Conservation (phyloP, 2,329 filamentous ascomycete genomes). For the Trichophyton benhamiae region DNA sequence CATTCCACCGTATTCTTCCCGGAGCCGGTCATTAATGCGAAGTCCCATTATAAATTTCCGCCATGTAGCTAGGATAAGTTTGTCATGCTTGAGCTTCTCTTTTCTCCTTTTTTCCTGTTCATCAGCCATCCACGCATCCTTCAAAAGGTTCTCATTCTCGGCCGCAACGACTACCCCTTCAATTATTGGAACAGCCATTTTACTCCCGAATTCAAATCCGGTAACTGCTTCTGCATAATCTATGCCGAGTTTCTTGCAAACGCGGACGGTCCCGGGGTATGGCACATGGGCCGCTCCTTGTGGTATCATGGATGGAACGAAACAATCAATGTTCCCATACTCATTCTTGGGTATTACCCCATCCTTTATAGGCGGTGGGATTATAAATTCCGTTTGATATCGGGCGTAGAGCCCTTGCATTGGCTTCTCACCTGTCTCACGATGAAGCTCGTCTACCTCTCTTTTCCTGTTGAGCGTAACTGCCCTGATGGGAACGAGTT, state of each 20-base stretch:
- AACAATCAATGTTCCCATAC: conserved; percentile 94
- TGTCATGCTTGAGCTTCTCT: conserved; percentile 72
- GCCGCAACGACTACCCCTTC: conserved; percentile 78
- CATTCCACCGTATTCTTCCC: conserved; percentile 58
- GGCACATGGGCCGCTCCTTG: conserved; percentile 73
- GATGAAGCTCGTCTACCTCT: conserved; percentile 76
- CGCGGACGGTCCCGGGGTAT: conserved; percentile 58
- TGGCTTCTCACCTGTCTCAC: conserved; percentile 66
- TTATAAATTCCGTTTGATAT: conserved; percentile 90
- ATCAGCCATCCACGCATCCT: conserved; percentile 67
- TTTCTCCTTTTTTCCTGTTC: conserved; percentile 63
- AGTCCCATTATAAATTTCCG: conserved; percentile 76
- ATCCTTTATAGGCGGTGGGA: conserved; percentile 71
- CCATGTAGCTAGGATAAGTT: conserved; percentile 64
- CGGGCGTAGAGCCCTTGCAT: conserved; percentile 74
- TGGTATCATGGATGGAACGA: conserved; percentile 86
- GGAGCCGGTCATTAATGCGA: conserved; percentile 65
- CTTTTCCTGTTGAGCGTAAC: conserved; percentile 78
- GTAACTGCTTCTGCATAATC: conserved; percentile 91
- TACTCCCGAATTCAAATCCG: conserved; percentile 90
- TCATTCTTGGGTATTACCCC: conserved; percentile 86
- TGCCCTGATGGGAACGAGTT: conserved; percentile 77
- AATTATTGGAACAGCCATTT: conserved; percentile 85
- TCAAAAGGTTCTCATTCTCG: conserved; percentile 61
- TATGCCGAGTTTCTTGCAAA: conserved; percentile 73